A percentile compares a stretch with the other conserved stretches of the same genome.
Conservation (phyloP, 2,329 filamentous ascomycete genomes). For the Hypoxylon sp. region DNA sequence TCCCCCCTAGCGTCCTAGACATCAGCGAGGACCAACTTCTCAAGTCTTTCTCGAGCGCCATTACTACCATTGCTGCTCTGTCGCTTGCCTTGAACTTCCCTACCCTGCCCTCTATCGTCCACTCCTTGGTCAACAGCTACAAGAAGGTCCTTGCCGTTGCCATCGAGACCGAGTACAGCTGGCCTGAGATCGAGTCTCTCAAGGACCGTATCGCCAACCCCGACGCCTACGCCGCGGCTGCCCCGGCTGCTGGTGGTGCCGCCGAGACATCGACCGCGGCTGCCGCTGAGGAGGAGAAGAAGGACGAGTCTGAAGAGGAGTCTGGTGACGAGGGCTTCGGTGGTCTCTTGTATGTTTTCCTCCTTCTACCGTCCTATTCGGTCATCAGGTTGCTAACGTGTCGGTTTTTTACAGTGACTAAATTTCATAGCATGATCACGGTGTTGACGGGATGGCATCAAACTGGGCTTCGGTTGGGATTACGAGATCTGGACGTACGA, state of each 20-base stretch:
- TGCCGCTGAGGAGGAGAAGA: conserved; percentile 69
- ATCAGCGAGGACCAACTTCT: conserved; percentile 96
- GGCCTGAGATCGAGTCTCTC: conserved; percentile 95
- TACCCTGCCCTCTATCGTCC: conserved; percentile 93
- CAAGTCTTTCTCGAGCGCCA: conserved; percentile 80
- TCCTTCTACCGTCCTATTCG: neutral
- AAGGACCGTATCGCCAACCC: conserved; percentile 99
- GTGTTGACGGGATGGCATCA: conserved; percentile 55
- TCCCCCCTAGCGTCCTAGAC: conserved; percentile 87
- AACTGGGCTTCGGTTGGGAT: conserved; percentile 59
- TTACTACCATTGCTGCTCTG: conserved; percentile 88
- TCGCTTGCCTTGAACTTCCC: conserved; percentile 96
- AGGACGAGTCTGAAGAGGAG: conserved; percentile 76
- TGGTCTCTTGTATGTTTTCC: conserved; percentile 75
- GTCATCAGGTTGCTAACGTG: conserved; percentile 54
- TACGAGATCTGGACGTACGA: conserved; percentile 52
- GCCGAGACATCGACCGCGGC: conserved; percentile 63
- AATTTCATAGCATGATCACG: conserved; percentile 56
- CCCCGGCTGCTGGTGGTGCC: conserved; percentile 74
- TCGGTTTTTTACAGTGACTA: conserved; percentile 59
- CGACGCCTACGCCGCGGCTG: conserved; percentile 90
- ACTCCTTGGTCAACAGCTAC: conserved; percentile 97
- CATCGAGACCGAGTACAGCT: conserved; percentile 89
- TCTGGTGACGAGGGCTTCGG: conserved; percentile 79
- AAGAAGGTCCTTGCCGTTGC: conserved; percentile 96